Evolutionary conservation across 2,329 filamentous ascomycete species (phyloP), one percentile per base, ranked within the genome.

Genomic region (Gnomoniopsis smithogilvyi): DNA sequence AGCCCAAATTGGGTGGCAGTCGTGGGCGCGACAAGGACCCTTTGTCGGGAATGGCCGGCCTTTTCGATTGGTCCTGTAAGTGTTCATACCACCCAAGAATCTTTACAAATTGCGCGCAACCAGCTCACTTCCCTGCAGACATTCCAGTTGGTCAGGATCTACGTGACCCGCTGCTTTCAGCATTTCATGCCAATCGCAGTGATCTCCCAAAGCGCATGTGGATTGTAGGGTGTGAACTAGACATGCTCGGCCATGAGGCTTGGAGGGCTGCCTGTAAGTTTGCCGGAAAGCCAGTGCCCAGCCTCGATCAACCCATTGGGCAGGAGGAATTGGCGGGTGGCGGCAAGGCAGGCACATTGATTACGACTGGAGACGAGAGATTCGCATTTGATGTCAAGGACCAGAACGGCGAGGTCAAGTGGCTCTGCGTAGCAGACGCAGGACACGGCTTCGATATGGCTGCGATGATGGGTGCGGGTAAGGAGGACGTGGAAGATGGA

Each of bases 211-310:
- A 64, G 15, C 69, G 73, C 43, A 67, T 81, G 3, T 80, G 78
- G 62, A 62, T 79, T 41, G 60, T 81, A 6, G 76, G 68, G 0
- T 72, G 72, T 19, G 76, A 82, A 68, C 71, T 78, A 50, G 80
- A 82, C 65, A 74, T 78, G 68, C 67, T 80, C 4, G 73, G 72
- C 2, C 68, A 73, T 33, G 80, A 80, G 65, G 71, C 64, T 8
- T 77, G 72, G 72, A 64, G 69, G 34, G 66, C 76, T 65, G 72
- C 72, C 21, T 71, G 67, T 55, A 67, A 64, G 48, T 59, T 76
- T 4, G 70, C 72, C 2, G 74, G 72, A 0, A 69, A 67, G 26
- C 64, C 67, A 3, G 66, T 68, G 21, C 68, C 73, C n/a, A 26
- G 63, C 11, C 8, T 65, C 2, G 64, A 65, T 0, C 67, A 70